phyloP scores from a whole-genome alignment of 2,329 filamentous ascomycete species.

The Trichophyton benhamiae region DNA sequence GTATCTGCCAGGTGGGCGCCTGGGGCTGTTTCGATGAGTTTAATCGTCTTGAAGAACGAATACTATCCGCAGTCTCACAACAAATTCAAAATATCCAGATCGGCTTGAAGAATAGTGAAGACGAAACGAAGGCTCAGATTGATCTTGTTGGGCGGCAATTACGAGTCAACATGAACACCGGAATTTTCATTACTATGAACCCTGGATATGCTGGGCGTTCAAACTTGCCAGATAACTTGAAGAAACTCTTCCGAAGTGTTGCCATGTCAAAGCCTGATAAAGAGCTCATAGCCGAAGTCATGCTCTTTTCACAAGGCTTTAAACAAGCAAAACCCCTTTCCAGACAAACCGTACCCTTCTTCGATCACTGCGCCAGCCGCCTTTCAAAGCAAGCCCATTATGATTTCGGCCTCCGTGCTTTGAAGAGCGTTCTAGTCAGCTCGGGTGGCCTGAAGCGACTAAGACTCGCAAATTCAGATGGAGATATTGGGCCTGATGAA shows the following conservation, averaged over 20 bases:
- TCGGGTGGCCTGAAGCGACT: constrained; percentile 90
- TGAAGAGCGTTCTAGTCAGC: constrained; percentile 97
- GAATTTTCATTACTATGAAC: constrained; percentile 99
- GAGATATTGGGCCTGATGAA: constrained; percentile 51
- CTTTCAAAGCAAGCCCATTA: constrained; percentile 97
- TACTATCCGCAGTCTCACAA: constrained; percentile 93
- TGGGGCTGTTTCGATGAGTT: constrained; percentile 99
- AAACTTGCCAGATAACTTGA: constrained; percentile 95
- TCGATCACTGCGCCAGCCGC: constrained; percentile 70
- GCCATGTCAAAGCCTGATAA: constrained; percentile 99
- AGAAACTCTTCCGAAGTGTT: constrained; percentile 98
- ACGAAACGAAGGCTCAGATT: constrained; percentile 77
- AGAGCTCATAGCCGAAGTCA: constrained; percentile 97
- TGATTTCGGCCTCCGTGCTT: constrained; percentile 90
- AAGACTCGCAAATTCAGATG: constrained; percentile 50
- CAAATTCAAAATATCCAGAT: constrained; percentile 99
- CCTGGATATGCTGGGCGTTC: constrained; percentile 96
- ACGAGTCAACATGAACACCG: constrained; percentile 80
- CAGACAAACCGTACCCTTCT: constrained; percentile 95
- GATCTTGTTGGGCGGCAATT: constrained; percentile 88
- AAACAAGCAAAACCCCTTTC: constrained; percentile 88
- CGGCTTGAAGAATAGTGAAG: constrained; percentile 70
- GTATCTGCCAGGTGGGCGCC: constrained; percentile 96
- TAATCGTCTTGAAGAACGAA: constrained; percentile 95
- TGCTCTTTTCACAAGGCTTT: constrained; percentile 99